Base-by-base conservation (phyloP, 2,329 filamentous ascomycete genomes). In the Dactylellina drechsleri region DNA sequence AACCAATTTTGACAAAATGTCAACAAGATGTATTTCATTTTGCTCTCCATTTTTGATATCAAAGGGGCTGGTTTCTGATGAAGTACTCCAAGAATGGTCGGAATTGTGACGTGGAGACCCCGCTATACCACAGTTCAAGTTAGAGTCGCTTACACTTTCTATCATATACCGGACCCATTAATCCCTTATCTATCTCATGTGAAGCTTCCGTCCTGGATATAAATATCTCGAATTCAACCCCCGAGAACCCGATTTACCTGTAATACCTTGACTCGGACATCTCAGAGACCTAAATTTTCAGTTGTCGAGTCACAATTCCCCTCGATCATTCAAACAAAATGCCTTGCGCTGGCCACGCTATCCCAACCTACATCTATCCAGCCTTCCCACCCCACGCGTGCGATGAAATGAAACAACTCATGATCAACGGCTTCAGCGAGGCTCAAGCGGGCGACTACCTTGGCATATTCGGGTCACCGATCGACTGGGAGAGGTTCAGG, bases 301-400 rank as follows among this genome's bases (percentile, higher is more conserved):
- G 20, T 13, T 13, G 18, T 4, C n/a, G 18, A 4, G 7, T 3
- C 43, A 5, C 4, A 47, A 23, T 23, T 4, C 23, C 23, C 23
- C 23, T 47, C 43, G 43, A 47, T 5, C 6, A 47, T 47, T 18
- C 43, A 47, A 20, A 20, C 12, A 45, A 1, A 18, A 67, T 67
- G 64, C 54, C 57, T 7, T 67, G 64, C 23, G 64, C 64, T 4
- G 20, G 54, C n/a, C 64, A 40, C 18, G 41, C 20, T 1, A 57
- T 67, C 12, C 64, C 64, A 4, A 10, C 26, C 5, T 28, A 23
- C 16, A 67, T 67, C 12, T 59, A 43, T 12, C 64, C 64, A 0
- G 28, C 18, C 20, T 3, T 23, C 10, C 64, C 54, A 20, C 4
- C 45, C 13, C 15, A 53, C 47, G 47, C 36, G 0, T 67, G 43